Percentiles rank a stretch among this genome's conserved stretches.
phyloP scores from a whole-genome alignment of 176 grass and related monocot species.

The Avena eriantha region DNA sequence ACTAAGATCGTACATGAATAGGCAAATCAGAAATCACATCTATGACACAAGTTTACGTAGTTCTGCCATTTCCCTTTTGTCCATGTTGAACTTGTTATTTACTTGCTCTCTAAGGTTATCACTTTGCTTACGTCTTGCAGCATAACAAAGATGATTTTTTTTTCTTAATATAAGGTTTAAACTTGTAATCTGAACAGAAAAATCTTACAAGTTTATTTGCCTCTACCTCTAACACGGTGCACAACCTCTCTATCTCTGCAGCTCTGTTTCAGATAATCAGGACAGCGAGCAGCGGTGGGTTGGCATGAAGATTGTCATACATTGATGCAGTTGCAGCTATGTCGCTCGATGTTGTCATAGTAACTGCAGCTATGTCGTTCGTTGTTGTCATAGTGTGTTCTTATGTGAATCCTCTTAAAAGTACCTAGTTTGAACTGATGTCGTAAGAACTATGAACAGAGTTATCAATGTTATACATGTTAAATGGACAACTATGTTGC shows the following conservation, averaged over 20 bases:
- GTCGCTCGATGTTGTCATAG: slow-evolving; percentile 20
- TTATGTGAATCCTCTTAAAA: slow-evolving; percentile 1
- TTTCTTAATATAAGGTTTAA: background rate
- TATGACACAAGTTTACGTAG: background rate
- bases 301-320: slow-evolving; percentile 45
- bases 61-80: background rate
- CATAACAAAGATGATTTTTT: background rate
- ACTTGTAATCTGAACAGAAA: background rate
- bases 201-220: background rate
- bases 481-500: slow-evolving; percentile 2
- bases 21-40: background rate
- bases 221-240: background rate
- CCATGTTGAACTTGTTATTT: background rate
- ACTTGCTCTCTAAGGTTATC: background rate
- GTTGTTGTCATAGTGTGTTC: slow-evolving; percentile 23
- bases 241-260: slow-evolving; percentile 15
- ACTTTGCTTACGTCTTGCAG: background rate
- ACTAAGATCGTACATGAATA: background rate
- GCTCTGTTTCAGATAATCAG: slow-evolving; percentile 74
- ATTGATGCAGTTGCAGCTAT: slow-evolving; percentile 36
- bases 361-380: slow-evolving; percentile 18
- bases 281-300: slow-evolving; percentile 53
- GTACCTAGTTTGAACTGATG: slow-evolving; percentile 3
- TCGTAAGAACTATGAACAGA: slow-evolving; percentile 33
- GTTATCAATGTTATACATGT: slow-evolving; percentile 10